Evolutionary conservation across 1,284 basidiomycete genomes (phyloP).

Genomic region (Mycosarcoma maydis): DNA sequence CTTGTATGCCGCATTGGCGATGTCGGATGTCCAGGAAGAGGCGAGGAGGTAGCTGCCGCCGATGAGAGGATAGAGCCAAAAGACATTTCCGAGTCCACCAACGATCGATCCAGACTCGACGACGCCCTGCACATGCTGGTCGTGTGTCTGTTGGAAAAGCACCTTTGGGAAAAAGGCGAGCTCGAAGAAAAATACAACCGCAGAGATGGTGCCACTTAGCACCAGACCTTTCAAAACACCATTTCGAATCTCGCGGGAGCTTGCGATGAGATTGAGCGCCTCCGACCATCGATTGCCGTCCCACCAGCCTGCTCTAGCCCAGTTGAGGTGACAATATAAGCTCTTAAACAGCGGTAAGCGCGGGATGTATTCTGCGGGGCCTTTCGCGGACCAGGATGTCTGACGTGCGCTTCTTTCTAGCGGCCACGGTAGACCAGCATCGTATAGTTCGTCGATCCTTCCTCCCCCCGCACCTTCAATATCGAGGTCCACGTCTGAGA

Average conservation of each 20-base stretch:
- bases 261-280: constrained; percentile 38
- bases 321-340: constrained; percentile 46
- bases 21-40: constrained; percentile 62
- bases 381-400: constrained; percentile 58
- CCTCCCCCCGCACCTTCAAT: constrained; percentile 59
- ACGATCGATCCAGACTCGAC: constrained; percentile 17
- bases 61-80: constrained; percentile 65
- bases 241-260: constrained; percentile 53
- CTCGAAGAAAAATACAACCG: constrained; percentile 61
- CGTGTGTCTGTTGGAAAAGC: constrained; percentile 41
- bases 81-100: constrained; percentile 50
- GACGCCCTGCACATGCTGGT: constrained; percentile 12
- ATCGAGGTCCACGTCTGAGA: constrained; percentile 61
- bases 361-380: constrained; percentile 50
- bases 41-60: constrained; percentile 62
- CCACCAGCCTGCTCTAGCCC: constrained; percentile 54
- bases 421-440: constrained; percentile 50
- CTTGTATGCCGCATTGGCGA: constrained; percentile 60
- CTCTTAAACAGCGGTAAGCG: constrained; percentile 40
- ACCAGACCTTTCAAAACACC: constrained; percentile 61
- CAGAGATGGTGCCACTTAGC: constrained; percentile 55
- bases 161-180: constrained; percentile 61
- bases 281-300: constrained; percentile 59
- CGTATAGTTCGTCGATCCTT: constrained; percentile 60
- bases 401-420: constrained; percentile 22